phyloP scores from a whole-genome alignment of 768 basidiomycete genomes.

The Mycena alexandri region DNA sequence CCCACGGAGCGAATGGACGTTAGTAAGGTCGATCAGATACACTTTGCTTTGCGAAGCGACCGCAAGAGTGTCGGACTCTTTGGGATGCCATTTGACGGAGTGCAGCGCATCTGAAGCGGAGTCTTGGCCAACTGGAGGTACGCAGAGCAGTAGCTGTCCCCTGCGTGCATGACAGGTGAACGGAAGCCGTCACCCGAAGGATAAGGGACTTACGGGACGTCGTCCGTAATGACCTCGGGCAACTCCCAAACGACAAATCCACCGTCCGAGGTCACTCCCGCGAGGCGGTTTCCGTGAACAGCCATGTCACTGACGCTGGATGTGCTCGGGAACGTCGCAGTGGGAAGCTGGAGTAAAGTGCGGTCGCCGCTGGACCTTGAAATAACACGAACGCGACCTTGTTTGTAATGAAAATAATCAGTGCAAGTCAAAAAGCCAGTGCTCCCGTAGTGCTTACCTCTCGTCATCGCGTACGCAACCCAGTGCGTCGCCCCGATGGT shows the following conservation, averaged over 20 bases:
- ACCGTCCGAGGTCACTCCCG: constrained; percentile 89
- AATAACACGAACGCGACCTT: constrained; percentile 88
- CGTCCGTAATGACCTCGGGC: constrained; percentile 86
- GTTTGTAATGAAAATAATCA: not conserved
- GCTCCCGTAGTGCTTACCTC: constrained; percentile 57
- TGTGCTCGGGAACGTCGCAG: constrained; percentile 65
- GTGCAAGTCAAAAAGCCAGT: constrained; percentile 12
- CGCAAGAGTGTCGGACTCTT: constrained; percentile 82
- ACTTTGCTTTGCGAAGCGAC: constrained; percentile 85
- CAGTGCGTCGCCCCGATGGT: constrained; percentile 93
- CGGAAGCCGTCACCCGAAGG: constrained; percentile 5
- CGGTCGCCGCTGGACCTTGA: constrained; percentile 91
- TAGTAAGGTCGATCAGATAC: constrained; percentile 80
- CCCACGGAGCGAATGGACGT: constrained; percentile 69
- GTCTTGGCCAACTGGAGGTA: constrained; percentile 63
- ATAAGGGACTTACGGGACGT: constrained; percentile 76
- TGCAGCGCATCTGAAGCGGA: constrained; percentile 73
- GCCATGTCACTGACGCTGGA: constrained; percentile 89
- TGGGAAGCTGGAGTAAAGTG: constrained; percentile 82
- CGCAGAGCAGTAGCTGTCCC: constrained; percentile 76
- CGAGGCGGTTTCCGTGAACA: constrained; percentile 83
- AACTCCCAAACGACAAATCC: constrained; percentile 92
- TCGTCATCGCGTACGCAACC: constrained; percentile 94
- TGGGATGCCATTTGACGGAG: constrained; percentile 91
- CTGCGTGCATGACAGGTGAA: constrained; percentile 50